Conservation (phyloP, 768 basidiomycete genomes). For the Russula lepida region DNA sequence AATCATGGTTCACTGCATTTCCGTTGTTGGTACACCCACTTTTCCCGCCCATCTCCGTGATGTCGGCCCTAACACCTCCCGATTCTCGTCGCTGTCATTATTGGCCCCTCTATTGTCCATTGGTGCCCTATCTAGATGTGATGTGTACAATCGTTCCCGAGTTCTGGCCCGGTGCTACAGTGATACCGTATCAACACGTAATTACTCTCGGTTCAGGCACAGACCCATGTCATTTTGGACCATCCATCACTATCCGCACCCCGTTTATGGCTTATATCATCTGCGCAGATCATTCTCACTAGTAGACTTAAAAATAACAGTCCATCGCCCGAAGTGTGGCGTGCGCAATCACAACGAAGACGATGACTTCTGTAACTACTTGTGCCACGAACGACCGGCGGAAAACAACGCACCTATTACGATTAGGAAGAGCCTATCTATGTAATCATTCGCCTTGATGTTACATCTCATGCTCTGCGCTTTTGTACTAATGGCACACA, state of each 20-base stretch:
- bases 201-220: neutral
- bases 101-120: neutral
- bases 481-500: neutral
- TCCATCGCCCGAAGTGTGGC: neutral
- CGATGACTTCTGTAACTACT: neutral
- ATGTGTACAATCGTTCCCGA: neutral
- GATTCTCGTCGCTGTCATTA: neutral
- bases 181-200: neutral
- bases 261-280: neutral
- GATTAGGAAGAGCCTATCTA: neutral
- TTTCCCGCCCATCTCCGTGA: neutral
- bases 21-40: neutral
- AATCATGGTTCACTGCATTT: neutral
- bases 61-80: neutral
- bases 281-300: neutral
- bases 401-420: neutral
- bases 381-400: neutral
- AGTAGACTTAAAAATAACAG: neutral
- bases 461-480: neutral
- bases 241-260: neutral
- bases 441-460: neutral
- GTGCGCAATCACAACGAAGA: neutral
- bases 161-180: neutral
- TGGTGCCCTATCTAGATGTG: neutral
- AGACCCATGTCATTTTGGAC: neutral